These are phyloP conservation scores for Rhizopus delemar DNA, from an alignment of 371 early-diverging fungal genomes.

Conservation along the genomic window DNA sequence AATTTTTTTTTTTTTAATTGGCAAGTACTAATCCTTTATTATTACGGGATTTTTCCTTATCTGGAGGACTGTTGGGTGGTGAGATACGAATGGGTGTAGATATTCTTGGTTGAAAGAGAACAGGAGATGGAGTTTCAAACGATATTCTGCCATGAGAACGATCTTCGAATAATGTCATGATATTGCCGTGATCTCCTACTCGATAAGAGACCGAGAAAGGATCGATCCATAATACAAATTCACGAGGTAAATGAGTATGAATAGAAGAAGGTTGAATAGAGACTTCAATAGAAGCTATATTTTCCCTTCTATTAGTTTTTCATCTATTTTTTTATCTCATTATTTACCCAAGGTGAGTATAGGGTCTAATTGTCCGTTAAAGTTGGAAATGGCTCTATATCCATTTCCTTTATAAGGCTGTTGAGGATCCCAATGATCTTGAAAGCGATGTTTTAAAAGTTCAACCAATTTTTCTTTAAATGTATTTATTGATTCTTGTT, in stretches of 20 bases:
- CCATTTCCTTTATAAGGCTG: conserved; percentile 72
- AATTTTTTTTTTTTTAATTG: not conserved
- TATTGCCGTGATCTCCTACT: conserved; percentile 75
- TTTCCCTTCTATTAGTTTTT: too few relatives aligned
- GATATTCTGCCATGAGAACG: conserved; percentile 59
- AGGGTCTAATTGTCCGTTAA: conserved; percentile 68
- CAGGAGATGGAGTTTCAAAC: conserved; percentile 34
- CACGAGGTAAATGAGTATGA: conserved; percentile 63
- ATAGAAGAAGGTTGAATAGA: conserved; percentile 27
- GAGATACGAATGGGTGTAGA: conserved; percentile 44
- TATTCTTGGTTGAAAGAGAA: conserved; percentile 38
- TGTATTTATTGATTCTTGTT: conserved; percentile 34
- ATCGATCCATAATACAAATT: conserved; percentile 82
- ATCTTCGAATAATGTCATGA: conserved; percentile 75
- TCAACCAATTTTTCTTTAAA: conserved; percentile 50
- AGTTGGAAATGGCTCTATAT: conserved; percentile 75
- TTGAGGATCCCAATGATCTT: conserved; percentile 75
- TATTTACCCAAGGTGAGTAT: conserved; percentile 48
- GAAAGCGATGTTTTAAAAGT: conserved; percentile 47
- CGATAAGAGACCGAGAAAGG: conserved; percentile 76
- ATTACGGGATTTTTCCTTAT: too few relatives aligned
- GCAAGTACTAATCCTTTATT: too few relatives aligned
- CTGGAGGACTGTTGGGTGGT: too few relatives aligned
- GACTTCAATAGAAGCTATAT: conserved; percentile 33
- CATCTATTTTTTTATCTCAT: too few relatives aligned